Conservation (phyloP, 345 rosid genomes). For the Pistacia atlantica region DNA sequence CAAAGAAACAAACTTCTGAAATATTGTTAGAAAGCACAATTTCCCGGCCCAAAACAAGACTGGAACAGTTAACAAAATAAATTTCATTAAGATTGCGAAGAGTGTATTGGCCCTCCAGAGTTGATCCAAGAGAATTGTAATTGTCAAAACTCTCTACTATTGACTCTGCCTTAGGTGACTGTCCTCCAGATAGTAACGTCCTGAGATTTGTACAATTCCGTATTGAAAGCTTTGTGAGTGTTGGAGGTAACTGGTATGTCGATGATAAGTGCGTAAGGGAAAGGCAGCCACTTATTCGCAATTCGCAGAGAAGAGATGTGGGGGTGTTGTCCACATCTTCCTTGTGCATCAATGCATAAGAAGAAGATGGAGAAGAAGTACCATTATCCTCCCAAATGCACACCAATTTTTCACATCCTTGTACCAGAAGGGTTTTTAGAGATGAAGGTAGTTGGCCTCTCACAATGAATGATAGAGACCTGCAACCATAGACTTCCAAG, state of each 20-base stretch:
- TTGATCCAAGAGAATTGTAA: not conserved
- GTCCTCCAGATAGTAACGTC: not conserved
- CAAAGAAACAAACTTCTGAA: no score
- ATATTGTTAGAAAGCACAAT: not conserved
- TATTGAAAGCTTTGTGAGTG: not conserved
- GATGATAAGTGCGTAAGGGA: not conserved
- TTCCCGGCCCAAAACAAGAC: not conserved
- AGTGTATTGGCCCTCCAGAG: not conserved
- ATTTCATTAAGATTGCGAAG: not conserved
- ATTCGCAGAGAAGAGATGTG: not conserved
- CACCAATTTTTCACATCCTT: constrained; percentile 9
- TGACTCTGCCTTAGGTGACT: not conserved
- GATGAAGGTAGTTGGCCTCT: not conserved
- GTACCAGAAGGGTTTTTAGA: not conserved
- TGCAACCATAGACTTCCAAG: no score
- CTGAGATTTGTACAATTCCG: not conserved
- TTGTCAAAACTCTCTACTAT: not conserved
- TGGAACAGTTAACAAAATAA: not conserved
- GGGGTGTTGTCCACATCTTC: not conserved
- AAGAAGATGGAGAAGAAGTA: not conserved
- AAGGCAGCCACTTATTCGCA: not conserved
- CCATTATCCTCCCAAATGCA: not conserved
- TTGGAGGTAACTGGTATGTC: constrained; percentile 7
- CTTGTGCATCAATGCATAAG: not conserved
- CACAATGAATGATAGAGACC: no score